Evolutionary conservation across 352 stramenopile genomes (phyloP), one percentile per base, ranked within the genome.

Genomic region (Pythium volutum): DNA sequence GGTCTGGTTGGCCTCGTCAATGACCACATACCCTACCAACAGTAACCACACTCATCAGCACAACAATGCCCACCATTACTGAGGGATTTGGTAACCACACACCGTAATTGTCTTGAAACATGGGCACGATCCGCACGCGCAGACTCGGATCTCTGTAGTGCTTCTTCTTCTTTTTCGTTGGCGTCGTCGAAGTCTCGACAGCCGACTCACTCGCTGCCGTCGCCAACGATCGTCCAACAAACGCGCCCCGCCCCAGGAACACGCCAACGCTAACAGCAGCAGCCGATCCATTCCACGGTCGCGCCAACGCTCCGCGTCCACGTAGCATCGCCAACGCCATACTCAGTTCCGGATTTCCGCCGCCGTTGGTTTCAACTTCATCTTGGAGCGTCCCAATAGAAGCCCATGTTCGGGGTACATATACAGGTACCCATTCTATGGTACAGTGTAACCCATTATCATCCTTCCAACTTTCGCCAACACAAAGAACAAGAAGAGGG

Each of bases 41-140:
- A n/a, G n/a, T n/a, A n/a, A n/a, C n/a, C n/a, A n/a, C n/a, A n/a
- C n/a, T n/a, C n/a, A n/a, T n/a, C n/a, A n/a, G n/a, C n/a, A n/a
- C n/a, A n/a, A n/a, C n/a, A n/a, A n/a, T n/a, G n/a, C n/a, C n/a
- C n/a, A n/a, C n/a, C n/a, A n/a, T n/a, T n/a, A n/a, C n/a, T n/a
- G n/a, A n/a, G n/a, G n/a, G n/a, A n/a, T n/a, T n/a, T n/a, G n/a
- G n/a, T n/a, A n/a, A 22, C 36, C 16, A 55, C 61, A 20, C 45
- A 90, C 84, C 85, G 47, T 94, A 94, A 67, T 94, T 94, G 62
- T 94, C 85, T 25, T 72, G 43, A 59, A 94, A 84, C 85, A 94
- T 92, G 52, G 81, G 69, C 59, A 94, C 80, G 20, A 94, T 66
- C n/a, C 85, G 81, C 39, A 94, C 85, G 46, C 85, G 83, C 23